Evolutionary conservation across 176 grass and related monocot species (phyloP).

Genomic region (Elaeis guineensis): DNA sequence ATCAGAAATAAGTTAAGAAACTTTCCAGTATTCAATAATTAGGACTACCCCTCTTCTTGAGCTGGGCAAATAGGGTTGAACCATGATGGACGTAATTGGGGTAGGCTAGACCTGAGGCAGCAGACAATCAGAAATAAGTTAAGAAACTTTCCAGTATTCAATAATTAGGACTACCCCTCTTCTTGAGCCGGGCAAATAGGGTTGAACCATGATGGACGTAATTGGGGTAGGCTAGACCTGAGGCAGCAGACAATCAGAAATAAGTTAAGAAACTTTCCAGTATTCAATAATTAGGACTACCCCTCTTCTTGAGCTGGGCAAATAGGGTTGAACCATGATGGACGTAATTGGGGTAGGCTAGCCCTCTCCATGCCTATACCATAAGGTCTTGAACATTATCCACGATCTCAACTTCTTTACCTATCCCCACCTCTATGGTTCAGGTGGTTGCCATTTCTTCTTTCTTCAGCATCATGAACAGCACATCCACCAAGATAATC

Average conservation of each 20-base stretch:
- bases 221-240: background rate
- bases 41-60: constrained; percentile 34
- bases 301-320: constrained; percentile 32
- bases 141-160: constrained; percentile 28
- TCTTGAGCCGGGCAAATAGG: constrained; percentile 33
- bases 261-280: constrained; percentile 23
- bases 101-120: background rate
- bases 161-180: constrained; percentile 37
- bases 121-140: too few species aligned
- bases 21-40: constrained; percentile 34
- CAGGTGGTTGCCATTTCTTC: constrained; percentile 57
- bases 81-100: constrained; percentile 25
- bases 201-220: constrained; percentile 34
- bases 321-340: constrained; percentile 29
- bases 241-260: too few species aligned
- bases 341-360: background rate
- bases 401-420: constrained; percentile 64
- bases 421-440: constrained; percentile 59
- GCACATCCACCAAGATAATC: constrained; percentile 86
- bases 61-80: constrained; percentile 36
- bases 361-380: constrained; percentile 18
- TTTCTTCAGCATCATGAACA: constrained; percentile 75
- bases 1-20: background rate
- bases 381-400: constrained; percentile 11
- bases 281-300: constrained; percentile 35